Evolutionary conservation across 768 basidiomycete species (phyloP).

Genomic region (Leccinum uliginosum): DNA sequence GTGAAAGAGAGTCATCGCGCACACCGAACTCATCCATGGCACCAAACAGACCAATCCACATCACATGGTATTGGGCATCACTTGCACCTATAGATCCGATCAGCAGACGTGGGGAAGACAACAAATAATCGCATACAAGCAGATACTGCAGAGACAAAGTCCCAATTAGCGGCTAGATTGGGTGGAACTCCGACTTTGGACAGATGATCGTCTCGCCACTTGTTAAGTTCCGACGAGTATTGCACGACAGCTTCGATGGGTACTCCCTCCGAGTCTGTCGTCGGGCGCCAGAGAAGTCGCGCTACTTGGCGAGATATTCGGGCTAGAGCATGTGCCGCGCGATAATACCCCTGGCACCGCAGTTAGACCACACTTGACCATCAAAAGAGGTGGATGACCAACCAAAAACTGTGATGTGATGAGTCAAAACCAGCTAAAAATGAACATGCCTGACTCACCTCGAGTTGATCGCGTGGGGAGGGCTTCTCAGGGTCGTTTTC

Average conservation of each 20-base stretch:
- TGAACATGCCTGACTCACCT: slow-evolving; percentile 42
- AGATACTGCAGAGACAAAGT: slow-evolving; percentile 76
- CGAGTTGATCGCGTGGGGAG: slow-evolving; percentile 74
- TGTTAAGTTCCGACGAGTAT: slow-evolving; percentile 52
- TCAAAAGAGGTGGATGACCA: slow-evolving; percentile 26
- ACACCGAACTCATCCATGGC: slow-evolving; percentile 85
- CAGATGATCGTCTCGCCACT: slow-evolving; percentile 77
- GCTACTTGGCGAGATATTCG: slow-evolving; percentile 80
- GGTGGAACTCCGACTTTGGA: slow-evolving; percentile 80
- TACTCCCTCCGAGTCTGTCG: slow-evolving; percentile 73
- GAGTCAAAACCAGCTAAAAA: slow-evolving; percentile 4
- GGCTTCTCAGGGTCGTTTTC: slow-evolving; percentile 50
- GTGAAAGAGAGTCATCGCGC: slow-evolving; percentile 45
- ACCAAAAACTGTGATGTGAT: slow-evolving; percentile 56
- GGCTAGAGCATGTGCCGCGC: slow-evolving; percentile 78
- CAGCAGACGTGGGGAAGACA: neutral
- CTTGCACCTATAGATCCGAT: slow-evolving; percentile 52
- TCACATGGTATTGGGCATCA: slow-evolving; percentile 86
- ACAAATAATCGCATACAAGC: slow-evolving; percentile 41
- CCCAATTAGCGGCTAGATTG: slow-evolving; percentile 83
- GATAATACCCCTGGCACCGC: slow-evolving; percentile 67
- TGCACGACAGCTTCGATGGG: slow-evolving; percentile 57
- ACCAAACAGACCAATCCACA: slow-evolving; percentile 83
- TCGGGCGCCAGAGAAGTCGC: slow-evolving; percentile 74
- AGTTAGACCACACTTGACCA: slow-evolving; percentile 9